A percentile compares a stretch with the other conserved stretches of the same genome.
Conservation (phyloP, 345 rosid genomes). For the Salix caprea region DNA sequence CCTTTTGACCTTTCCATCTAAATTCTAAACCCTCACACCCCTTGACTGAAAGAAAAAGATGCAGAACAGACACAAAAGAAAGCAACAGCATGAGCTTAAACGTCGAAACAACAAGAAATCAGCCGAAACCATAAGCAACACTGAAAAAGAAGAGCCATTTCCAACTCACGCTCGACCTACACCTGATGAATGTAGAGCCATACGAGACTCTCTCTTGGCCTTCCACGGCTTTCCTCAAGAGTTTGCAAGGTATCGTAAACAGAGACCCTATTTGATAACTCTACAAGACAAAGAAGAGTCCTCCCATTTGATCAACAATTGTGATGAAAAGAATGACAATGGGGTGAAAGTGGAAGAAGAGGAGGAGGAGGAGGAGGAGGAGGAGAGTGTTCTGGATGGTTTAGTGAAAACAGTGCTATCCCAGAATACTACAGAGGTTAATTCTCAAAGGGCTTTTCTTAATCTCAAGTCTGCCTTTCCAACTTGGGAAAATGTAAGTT, state of each 20-base stretch:
- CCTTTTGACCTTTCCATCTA: no score
- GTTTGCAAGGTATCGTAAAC: conserved; percentile 54
- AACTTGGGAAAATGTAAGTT: conserved; percentile 65
- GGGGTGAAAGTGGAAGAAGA: conserved; percentile 18
- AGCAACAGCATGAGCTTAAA: conserved; percentile 18
- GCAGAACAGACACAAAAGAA: conserved; percentile 46
- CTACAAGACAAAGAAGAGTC: background rate
- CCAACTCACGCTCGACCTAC: conserved; percentile 46
- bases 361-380: conserved; percentile 8
- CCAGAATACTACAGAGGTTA: conserved; percentile 76
- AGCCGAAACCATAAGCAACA: conserved; percentile 11
- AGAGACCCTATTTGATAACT: conserved; percentile 27
- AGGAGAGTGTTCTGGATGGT: conserved; percentile 79
- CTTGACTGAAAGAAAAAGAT: conserved; percentile 9
- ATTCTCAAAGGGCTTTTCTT: conserved; percentile 70
- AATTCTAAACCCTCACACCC: no score
- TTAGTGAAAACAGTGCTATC: conserved; percentile 67
- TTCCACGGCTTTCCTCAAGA: conserved; percentile 59
- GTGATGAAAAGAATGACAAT: background rate
- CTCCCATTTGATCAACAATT: background rate
- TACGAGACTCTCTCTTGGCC: conserved; percentile 50
- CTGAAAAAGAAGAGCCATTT: conserved; percentile 32
- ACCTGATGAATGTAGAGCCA: conserved; percentile 44
- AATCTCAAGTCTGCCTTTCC: conserved; percentile 67
- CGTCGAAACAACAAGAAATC: conserved; percentile 4